Evolutionary conservation across 306 rosid species (phyloP), one percentile per base, ranked within the genome.

Genomic region (Acacia confusa): DNA sequence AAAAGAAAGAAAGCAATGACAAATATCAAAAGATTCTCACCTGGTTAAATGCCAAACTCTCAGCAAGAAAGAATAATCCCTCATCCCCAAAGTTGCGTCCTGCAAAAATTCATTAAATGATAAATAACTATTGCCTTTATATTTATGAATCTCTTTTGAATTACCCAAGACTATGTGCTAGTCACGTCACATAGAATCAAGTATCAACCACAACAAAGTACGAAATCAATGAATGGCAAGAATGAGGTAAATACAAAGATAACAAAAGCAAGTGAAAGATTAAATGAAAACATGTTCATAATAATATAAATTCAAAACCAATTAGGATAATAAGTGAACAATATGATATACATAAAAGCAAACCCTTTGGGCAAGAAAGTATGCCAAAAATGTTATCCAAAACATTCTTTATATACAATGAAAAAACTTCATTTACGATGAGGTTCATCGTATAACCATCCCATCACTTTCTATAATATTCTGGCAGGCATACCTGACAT

Each of bases 41-140:
- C 96, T 89, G 94, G 84, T 95, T 95, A 82, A 81, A 95, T 61
- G 90, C 98, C 82, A 95, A 92, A 88, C 97, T 92, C 88, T 90
- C 92, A 17, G 98, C 89, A 77, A 95, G 98, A 85, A 92, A 93
- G 88, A 92, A 89, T 68, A 95, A 82, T 47, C 99, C 99, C 75
- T 95, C 98, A 84, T 95, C 96, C 40, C 99, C 97, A 85, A 95
- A 93, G 88, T 89, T 95, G 78, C 91, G 95, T n/a, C 94, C 99
- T 95, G 92, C 81, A 82, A 88, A 82, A 79, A 34, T 52, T 63
- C 36, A 60, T n/a, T 34, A n/a, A 7, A 70, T 36, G 34, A 87
- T 73, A 40, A 76, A 50, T 66, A 20, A 67, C 27, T 47, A 67
- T 72, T 75, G 10, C 36, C 64, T 87, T 72, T 57, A 71, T 48